Percentiles rank a stretch among this genome's conserved stretches.
Evolutionary conservation across 2,329 filamentous ascomycete species (phyloP).

Genomic region (Paecilomyces formosus): DNA sequence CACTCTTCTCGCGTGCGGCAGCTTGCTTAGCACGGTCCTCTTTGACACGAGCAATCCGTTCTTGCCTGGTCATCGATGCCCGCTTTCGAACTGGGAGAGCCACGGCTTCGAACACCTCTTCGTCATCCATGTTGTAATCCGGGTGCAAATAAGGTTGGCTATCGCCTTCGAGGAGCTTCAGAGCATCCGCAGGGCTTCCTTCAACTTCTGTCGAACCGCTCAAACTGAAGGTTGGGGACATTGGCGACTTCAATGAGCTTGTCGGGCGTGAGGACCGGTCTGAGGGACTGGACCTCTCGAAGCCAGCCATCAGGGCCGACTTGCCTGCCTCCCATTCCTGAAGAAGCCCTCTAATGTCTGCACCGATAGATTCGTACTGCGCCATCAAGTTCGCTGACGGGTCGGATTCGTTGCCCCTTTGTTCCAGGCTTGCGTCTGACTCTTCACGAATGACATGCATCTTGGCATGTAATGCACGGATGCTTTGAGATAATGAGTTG

Average conservation of each 20-base stretch:
- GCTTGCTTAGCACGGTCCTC: constrained; percentile 76
- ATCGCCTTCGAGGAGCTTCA: constrained; percentile 73
- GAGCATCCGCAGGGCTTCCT: constrained; percentile 59
- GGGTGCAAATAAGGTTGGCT: constrained; percentile 26
- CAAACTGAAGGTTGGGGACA: constrained; percentile 40
- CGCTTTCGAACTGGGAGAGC: constrained; percentile 64
- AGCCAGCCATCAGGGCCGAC: constrained; percentile 69
- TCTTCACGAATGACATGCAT: constrained; percentile 87
- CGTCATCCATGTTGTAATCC: constrained; percentile 42
- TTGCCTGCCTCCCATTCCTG: constrained; percentile 84
- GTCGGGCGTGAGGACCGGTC: constrained; percentile 50
- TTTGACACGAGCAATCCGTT: constrained; percentile 78
- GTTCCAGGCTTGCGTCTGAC: constrained; percentile 70
- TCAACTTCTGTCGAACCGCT: constrained; percentile 43
- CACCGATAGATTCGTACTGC: constrained; percentile 91
- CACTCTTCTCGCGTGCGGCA: constrained; percentile 62
- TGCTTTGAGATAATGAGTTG: constrained; percentile 79
- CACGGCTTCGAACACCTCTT: constrained; percentile 87
- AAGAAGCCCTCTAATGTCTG: constrained; percentile 72
- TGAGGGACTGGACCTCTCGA: constrained; percentile 66
- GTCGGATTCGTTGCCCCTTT: constrained; percentile 60
- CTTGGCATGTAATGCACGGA: constrained; percentile 88
- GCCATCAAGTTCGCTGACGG: constrained; percentile 71
- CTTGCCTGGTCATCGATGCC: constrained; percentile 68
- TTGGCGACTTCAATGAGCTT: constrained; percentile 35